Base-by-base conservation (phyloP, 2,329 filamentous ascomycete genomes). In the Alternaria novae-zelandiae region DNA sequence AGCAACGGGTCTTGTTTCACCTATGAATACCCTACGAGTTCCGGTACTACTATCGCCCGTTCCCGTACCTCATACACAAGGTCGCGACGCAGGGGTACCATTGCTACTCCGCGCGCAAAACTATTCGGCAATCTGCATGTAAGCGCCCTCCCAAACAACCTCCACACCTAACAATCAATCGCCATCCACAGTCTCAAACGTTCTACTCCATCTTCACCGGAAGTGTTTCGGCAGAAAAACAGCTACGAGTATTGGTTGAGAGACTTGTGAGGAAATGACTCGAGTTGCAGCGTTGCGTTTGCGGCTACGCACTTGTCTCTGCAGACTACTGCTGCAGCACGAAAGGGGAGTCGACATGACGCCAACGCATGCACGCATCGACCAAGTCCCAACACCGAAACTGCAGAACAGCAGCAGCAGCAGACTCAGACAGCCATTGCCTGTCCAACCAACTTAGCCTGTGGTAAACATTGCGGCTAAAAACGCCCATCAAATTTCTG, bases 1-100 rank as follows among this genome's bases (percentile, higher is more conserved):
- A 69, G 70, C 63, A 68, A 70, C 70, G 70, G 69, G 68, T 67
- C 64, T 65, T 60, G 74, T 78, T 77, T 75, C 74, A 76, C 70
- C 67, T 68, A 65, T 63, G 62, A 65, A 66, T 64, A 66, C 59
- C 59, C 54, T 58, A 66, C 55, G 57, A 61, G 51, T 36, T 61
- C 68, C 59, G 63, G 72, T 73, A 64, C 61, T 64, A 75, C 59
- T 61, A 57, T 59, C 66, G 47, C 45, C 51, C 66, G 61, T 61
- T 59, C 47, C 54, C 64, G 49, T 44, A 53, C 63, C 58, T 41
- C 36, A 59, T 47, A 67, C 71, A 71, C 72, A 69, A 68, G 69
- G 73, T 63, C 59, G 68, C 60, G 50, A 63, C 57, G 71, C 75
- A 77, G 71, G 75, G 74, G 68, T 59, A 57, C 55, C 12, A 46